Base-by-base conservation (phyloP, 78 protist genomes). In the Dictyostelium firmibasis region DNA sequence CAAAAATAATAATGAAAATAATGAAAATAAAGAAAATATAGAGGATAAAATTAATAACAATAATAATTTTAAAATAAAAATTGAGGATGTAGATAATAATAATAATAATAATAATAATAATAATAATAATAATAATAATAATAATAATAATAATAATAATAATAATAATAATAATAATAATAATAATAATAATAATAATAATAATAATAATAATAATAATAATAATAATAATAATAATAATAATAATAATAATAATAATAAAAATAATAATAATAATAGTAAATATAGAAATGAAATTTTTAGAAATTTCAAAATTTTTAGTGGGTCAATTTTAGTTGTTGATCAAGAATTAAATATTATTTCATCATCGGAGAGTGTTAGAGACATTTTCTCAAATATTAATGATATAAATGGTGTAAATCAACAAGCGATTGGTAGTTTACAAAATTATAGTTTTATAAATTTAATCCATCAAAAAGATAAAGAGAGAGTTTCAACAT, bases 331-430 rank as follows among this genome's bases (percentile, higher is more conserved):
- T 10, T 27, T 84, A 10, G 41, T 84, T 13, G 29, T 84, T 16
- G 91, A 84, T 84, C 33, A 69, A 67, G 27, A 84, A 41, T 64
- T 69, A 23, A 25, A 62, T n/a, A 67, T 84, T 27, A 18, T 84
- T 1, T 84, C 57, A 23, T 27, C 70, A 25, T 67, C 75, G 0
- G 91, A 84, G 18, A 29, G 70, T 25, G 44, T 75, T 44, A 84
- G 70, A 69, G 81, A 67, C n/a, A 84, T 84, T 29, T 62, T 84
- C 14, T 47, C 91, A 5, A 47, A 84, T 35, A 57, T 35, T 4
- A 25, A 84, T 14, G 70, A 84, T 31, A 72, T 84, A 2, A 84
- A 72, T 72, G 79, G 79, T 31, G 43, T 64, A 14, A 47, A 69
- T 67, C 60, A 72, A 62, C 31, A 67, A 67, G 31, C 18, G 27